A percentile compares a stretch with the other conserved stretches of the same genome.
These are phyloP conservation scores for Papiliotrema fonsecae DNA, from an alignment of 1,284 basidiomycete genomes.

Conservation along the genomic window DNA sequence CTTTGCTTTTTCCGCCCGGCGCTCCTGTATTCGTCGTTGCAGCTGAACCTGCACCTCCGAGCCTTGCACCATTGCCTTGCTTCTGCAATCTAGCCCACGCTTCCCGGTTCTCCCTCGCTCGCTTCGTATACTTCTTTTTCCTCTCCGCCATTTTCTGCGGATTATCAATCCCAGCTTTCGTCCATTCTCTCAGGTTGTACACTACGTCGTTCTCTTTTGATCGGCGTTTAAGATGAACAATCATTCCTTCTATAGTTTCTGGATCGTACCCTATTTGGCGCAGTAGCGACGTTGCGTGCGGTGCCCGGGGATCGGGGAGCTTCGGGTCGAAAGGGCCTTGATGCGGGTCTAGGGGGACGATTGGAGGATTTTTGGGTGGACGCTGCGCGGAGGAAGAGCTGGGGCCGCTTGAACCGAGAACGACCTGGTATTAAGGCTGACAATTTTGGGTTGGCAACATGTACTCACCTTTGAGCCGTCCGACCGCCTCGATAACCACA, in stretches of 20 bases:
- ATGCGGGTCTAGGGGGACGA: background rate
- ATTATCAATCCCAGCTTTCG: background rate
- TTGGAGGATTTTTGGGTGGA: background rate
- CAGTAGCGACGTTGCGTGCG: background rate
- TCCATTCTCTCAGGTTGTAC: slow-evolving; percentile 2
- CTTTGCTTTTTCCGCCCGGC: too few species aligned
- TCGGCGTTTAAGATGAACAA: background rate
- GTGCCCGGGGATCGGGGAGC: background rate
- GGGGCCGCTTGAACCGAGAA: too few species aligned
- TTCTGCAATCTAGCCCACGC: too few species aligned
- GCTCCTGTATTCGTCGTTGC: too few species aligned
- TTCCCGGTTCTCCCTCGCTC: too few species aligned
- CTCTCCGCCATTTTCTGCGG: background rate
- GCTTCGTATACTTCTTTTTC: background rate
- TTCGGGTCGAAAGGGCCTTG: background rate
- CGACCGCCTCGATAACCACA: slow-evolving; percentile 13
- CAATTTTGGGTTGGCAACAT: too few species aligned
- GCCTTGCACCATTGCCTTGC: too few species aligned
- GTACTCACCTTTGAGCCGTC: slow-evolving; percentile 1
- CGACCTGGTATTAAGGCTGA: too few species aligned
- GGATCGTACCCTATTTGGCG: background rate
- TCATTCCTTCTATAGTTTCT: background rate
- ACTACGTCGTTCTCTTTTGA: background rate
- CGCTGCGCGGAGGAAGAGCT: too few species aligned
- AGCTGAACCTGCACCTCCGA: too few species aligned